Base-by-base conservation (phyloP, 192 early-diverging fungal species). In the Backusella psychrophila region DNA sequence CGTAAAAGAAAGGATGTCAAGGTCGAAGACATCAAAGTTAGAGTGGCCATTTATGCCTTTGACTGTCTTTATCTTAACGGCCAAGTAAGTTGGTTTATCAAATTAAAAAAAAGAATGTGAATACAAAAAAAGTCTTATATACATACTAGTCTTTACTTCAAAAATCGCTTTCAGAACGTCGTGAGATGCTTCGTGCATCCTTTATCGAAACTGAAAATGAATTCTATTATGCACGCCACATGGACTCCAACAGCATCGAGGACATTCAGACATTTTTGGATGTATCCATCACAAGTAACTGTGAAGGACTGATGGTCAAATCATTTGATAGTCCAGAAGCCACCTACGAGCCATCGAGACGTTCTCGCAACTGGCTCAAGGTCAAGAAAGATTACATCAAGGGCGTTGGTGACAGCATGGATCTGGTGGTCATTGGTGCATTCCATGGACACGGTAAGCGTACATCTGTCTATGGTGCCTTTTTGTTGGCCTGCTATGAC, bases 311-410 rank as follows among this genome's bases (percentile, higher is more conserved):
- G 71, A 98, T 99, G 97, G 93, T 99, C 33, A 99, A 99, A 83
- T 94, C 94, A 19, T 86, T 97, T 71, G 94, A 98, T 75, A 92
- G 93, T 34, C 83, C 89, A 4, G 89, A 91, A 66, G 90, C 97
- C 0, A 89, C 93, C 0, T 99, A 99, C 79, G 98, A 99, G 78
- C 98, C 98, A 12, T 96, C 93, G 39, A 94, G 95, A 82, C 89
- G 98, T 21, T 98, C 97, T 15, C 86, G 96, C 59, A 99, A 99
- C 83, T 99, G 98, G 98, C 89, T 99, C 19, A 99, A 99, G 85
- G 82, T 82, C n/a, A 99, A 99, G 81, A 99, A 99, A 83, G 98
- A 99, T 78, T 99, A 99, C 71, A 77, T 99, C 23, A 86, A 87
- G 4, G 97, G 97, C 4, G 86, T 97, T 3, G 98, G 98, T 23